A percentile compares a stretch with the other conserved stretches of the same genome.
These are phyloP conservation scores for Jatropha curcas DNA, from an alignment of 345 rosid genomes.

Conservation along the genomic window DNA sequence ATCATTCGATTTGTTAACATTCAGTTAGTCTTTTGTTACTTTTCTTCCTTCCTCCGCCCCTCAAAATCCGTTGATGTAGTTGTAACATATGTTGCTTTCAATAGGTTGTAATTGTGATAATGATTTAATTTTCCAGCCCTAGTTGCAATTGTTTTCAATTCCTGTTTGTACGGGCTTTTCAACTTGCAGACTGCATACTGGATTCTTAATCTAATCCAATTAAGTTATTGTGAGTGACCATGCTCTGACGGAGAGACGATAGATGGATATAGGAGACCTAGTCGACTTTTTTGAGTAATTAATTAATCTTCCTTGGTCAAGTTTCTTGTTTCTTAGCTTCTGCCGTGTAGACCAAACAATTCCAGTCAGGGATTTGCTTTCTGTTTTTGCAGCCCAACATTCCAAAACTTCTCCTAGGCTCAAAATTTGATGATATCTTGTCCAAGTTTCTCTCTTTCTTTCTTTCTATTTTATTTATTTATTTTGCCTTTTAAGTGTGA, in stretches of 20 bases:
- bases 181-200: no score
- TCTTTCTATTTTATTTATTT: no score
- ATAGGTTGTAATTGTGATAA: background rate
- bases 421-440: background rate
- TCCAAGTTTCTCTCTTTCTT: background rate
- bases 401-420: constrained; percentile 12
- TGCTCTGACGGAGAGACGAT: background rate
- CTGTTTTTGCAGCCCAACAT: constrained; percentile 21
- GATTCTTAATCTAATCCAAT: no score
- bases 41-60: background rate
- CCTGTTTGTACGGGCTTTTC: background rate
- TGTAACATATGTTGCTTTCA: background rate
- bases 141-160: no score
- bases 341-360: constrained; percentile 26
- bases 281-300: background rate
- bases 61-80: no score
- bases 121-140: background rate
- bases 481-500: no score
- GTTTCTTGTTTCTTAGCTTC: constrained; percentile 2
- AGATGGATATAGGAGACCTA: background rate
- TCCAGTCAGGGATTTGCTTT: background rate
- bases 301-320: constrained; percentile 4
- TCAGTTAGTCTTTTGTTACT: background rate
- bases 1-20: background rate
- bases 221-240: background rate